Conservation (phyloP, 257 asterid genomes). For the Fraxinus anomala region DNA sequence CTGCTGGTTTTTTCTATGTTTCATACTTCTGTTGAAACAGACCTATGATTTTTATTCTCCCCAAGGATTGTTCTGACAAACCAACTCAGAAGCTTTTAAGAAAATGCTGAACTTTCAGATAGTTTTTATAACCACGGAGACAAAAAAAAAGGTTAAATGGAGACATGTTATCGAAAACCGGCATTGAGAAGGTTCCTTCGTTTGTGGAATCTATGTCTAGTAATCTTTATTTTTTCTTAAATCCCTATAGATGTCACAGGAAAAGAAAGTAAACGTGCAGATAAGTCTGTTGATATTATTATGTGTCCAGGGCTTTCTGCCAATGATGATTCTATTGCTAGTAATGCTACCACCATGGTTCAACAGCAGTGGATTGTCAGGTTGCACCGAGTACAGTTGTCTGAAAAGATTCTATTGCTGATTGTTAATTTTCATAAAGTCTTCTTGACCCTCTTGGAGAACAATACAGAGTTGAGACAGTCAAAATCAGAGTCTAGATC, state of each 20-base stretch:
- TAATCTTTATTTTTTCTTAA: conserved; percentile 61
- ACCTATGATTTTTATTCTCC: conserved; percentile 54
- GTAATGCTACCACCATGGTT: conserved; percentile 37
- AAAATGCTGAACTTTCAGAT: conserved; percentile 43
- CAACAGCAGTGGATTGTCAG: conserved; percentile 49
- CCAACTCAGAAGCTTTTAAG: conserved; percentile 36
- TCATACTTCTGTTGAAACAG: conserved; percentile 35
- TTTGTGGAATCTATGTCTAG: conserved; percentile 62
- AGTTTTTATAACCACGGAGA: conserved; percentile 38
- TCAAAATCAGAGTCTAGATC: conserved; percentile 23
- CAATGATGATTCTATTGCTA: conserved; percentile 37
- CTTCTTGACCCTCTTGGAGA: too few relatives aligned
- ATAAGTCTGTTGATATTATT: conserved; percentile 36
- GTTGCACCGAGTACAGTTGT: conserved; percentile 27
- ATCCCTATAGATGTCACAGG: conserved; percentile 46
- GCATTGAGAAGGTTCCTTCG: conserved; percentile 41
- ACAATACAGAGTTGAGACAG: too few relatives aligned
- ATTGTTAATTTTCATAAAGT: too few relatives aligned
- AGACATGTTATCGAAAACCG: conserved; percentile 37
- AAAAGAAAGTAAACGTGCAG: conserved; percentile 42
- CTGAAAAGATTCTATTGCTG: too few relatives aligned
- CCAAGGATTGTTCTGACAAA: conserved; percentile 45
- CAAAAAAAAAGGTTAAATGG: conserved; percentile 29
- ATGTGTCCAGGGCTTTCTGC: conserved; percentile 30
- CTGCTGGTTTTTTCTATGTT: conserved; percentile 25